These are phyloP conservation scores for Ashbya aceris DNA, from an alignment of 1,139 yeast species.

Conservation along the genomic window DNA sequence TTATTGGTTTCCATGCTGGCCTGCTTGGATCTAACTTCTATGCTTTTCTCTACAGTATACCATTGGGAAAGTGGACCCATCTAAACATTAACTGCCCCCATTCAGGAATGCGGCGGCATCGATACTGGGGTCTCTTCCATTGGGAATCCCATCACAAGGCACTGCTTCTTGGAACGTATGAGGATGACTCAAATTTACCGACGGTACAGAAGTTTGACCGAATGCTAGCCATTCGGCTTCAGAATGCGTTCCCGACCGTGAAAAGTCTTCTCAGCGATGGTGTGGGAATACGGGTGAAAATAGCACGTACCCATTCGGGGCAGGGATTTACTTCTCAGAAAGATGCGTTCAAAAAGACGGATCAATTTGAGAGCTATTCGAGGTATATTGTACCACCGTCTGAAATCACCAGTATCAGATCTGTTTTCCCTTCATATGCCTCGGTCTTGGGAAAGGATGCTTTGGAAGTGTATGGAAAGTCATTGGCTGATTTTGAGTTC, in stretches of 20 bases:
- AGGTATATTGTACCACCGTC: slow-evolving; percentile 66
- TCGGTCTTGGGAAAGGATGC: slow-evolving; percentile 69
- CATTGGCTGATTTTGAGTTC: slow-evolving; percentile 62
- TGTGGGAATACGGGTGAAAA: slow-evolving; percentile 1
- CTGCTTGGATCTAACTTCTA: slow-evolving; percentile 39
- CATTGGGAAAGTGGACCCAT: slow-evolving; percentile 58
- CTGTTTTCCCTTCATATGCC: slow-evolving; percentile 68
- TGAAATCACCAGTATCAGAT: slow-evolving; percentile 53
- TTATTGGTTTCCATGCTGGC: slow-evolving; percentile 43
- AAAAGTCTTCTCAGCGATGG: background rate
- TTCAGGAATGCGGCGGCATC: slow-evolving; percentile 46
- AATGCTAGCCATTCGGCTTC: slow-evolving; percentile 52
- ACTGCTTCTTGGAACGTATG: slow-evolving; percentile 40
- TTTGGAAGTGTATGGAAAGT: slow-evolving; percentile 53
- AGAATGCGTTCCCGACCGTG: slow-evolving; percentile 40
- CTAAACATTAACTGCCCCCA: slow-evolving; percentile 45
- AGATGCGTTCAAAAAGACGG: slow-evolving; percentile 6
- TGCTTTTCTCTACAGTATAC: slow-evolving; percentile 50
- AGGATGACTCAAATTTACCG: slow-evolving; percentile 41
- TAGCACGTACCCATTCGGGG: slow-evolving; percentile 6
- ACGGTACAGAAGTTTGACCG: slow-evolving; percentile 51
- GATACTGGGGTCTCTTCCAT: slow-evolving; percentile 58
- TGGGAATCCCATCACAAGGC: slow-evolving; percentile 74
- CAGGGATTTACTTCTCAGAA: slow-evolving; percentile 17
- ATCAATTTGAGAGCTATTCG: slow-evolving; percentile 57